Percentiles rank a stretch among this genome's conserved stretches.
phyloP scores from a whole-genome alignment of 148 eudicot genomes.

The Chenopodium album region DNA sequence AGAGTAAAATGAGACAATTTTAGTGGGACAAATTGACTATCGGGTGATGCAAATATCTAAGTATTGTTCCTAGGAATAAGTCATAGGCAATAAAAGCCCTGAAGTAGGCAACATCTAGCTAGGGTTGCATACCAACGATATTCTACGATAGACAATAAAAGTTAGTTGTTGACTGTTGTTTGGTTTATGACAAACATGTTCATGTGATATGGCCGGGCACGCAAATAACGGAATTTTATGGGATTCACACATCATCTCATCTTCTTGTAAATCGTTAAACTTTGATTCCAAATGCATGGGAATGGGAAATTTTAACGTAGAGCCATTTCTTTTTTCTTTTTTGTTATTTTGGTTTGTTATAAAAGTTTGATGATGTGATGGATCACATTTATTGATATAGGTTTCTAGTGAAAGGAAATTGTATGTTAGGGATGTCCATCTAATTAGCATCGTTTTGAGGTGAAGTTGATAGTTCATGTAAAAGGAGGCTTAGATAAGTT shows the following conservation, averaged over 20 bases:
- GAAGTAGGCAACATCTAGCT: neutral
- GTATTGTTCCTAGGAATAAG: neutral
- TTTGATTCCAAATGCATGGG: conserved; percentile 13
- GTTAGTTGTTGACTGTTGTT: neutral
- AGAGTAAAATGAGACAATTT: too few species aligned
- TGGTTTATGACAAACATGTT: conserved; percentile 8
- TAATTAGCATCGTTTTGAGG: neutral
- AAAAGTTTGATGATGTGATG: neutral
- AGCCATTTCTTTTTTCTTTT: neutral
- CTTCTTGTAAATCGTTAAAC: conserved; percentile 14
- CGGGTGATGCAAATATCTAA: neutral
- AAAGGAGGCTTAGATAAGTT: neutral
- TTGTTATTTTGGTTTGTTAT: neutral
- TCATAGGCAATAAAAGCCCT: neutral
- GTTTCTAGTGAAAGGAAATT: neutral
- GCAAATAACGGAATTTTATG: conserved; percentile 5
- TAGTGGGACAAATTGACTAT: too few species aligned
- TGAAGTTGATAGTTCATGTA: neutral
- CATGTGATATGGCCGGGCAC: conserved; percentile 6
- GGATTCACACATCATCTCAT: conserved; percentile 12
- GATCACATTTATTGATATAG: neutral
- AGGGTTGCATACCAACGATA: neutral
- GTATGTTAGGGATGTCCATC: neutral
- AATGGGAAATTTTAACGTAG: neutral
- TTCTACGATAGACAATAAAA: conserved; percentile 9